Evolutionary conservation across 2,329 filamentous ascomycete species (phyloP).

Genomic region (Plenodomus lindquistii): DNA sequence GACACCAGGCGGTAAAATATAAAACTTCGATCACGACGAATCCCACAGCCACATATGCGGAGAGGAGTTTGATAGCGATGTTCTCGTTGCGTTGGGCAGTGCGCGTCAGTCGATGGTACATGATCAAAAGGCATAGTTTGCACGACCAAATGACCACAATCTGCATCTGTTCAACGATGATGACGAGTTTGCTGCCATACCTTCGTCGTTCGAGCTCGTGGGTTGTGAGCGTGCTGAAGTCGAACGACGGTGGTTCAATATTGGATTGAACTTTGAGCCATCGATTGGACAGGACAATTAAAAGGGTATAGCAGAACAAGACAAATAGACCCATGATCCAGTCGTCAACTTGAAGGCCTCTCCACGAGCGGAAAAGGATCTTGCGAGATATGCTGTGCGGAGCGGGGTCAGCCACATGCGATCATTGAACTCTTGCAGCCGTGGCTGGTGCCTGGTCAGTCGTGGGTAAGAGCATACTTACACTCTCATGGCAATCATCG

Average conservation of each 20-base stretch:
- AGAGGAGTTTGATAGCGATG: constrained; percentile 49
- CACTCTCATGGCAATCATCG: constrained; percentile 49
- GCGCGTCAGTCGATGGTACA: constrained; percentile 56
- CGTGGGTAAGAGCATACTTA: constrained; percentile 28
- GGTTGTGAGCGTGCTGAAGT: constrained; percentile 48
- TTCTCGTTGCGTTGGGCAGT: constrained; percentile 32
- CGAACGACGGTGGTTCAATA: constrained; percentile 49
- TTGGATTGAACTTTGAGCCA: constrained; percentile 49
- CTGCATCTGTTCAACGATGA: constrained; percentile 59
- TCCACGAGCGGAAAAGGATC: constrained; percentile 52
- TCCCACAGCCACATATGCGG: constrained; percentile 51
- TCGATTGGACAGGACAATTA: constrained; percentile 54
- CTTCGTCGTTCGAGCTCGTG: constrained; percentile 40
- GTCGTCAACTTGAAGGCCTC: constrained; percentile 59
- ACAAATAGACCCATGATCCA: constrained; percentile 59
- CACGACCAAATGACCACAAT: constrained; percentile 56
- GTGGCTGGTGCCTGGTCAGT: neutral
- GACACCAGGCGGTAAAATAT: constrained; percentile 59
- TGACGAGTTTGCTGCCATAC: constrained; percentile 52
- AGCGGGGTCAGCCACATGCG: neutral
- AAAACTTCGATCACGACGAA: constrained; percentile 55
- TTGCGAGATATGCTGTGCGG: constrained; percentile 49
- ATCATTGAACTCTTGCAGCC: neutral
- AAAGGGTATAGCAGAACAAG: constrained; percentile 53
- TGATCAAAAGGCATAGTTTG: constrained; percentile 59